Percentiles rank a stretch among this genome's conserved stretches.
Conservation (phyloP, 352 stramenopile genomes). For the Globisporangium recalcitrans region DNA sequence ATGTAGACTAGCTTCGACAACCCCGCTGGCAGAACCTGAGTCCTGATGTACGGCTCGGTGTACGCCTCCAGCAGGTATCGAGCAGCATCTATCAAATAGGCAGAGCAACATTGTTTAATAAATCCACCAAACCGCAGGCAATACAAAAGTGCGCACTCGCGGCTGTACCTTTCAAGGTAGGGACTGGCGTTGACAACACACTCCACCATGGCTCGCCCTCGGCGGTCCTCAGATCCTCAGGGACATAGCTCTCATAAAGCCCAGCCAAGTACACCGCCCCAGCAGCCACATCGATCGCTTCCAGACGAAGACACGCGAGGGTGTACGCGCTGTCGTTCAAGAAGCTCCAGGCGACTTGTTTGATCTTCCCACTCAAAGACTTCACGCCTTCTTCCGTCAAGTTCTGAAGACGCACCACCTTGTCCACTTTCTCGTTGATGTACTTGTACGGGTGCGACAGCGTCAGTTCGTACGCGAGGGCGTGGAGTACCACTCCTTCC, state of each 20-base stretch:
- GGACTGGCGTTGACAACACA: constrained; percentile 54
- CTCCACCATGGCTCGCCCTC: constrained; percentile 67
- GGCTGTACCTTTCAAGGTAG: constrained; percentile 80
- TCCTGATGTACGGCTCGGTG: constrained; percentile 72
- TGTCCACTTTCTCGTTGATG: constrained; percentile 86
- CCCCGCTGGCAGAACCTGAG: constrained; percentile 59
- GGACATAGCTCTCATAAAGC: constrained; percentile 79
- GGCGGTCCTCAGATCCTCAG: constrained; percentile 45
- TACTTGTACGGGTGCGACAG: constrained; percentile 83
- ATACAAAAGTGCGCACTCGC: constrained; percentile 22
- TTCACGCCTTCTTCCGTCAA: constrained; percentile 49
- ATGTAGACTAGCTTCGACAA: constrained; percentile 72
- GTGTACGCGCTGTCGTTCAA: constrained; percentile 88
- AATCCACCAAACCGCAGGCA: constrained; percentile 32
- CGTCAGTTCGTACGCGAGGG: constrained; percentile 79
- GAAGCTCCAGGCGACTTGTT: constrained; percentile 86
- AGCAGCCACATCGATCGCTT: constrained; percentile 63
- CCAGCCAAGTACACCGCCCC: constrained; percentile 81
- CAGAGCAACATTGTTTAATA: constrained; percentile 59
- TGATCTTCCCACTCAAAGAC: constrained; percentile 69
- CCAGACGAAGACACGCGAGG: constrained; percentile 68
- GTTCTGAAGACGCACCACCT: constrained; percentile 59
- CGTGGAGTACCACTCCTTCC: constrained; percentile 81
- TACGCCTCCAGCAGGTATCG: constrained; percentile 74
- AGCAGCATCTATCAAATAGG: constrained; percentile 65